Evolutionary conservation across 2,329 filamentous ascomycete species (phyloP), one percentile per base, ranked within the genome.

Genomic region (Zalaria obscura): DNA sequence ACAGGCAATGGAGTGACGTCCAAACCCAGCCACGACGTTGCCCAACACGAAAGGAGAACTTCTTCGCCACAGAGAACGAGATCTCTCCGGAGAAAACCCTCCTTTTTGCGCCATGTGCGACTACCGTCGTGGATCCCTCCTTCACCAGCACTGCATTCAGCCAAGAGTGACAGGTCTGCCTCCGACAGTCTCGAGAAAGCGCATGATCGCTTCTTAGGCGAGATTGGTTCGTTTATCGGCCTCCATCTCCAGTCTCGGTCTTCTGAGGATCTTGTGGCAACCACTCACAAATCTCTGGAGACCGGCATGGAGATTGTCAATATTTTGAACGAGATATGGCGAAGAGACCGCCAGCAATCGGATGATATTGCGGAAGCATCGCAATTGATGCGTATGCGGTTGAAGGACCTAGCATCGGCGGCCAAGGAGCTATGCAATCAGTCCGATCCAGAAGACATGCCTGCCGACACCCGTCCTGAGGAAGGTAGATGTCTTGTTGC

Each of bases 221-320:
- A 88, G 55, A 75, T 98, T 40, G 89, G 85, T 39, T 93, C 86
- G 4, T 94, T 96, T 58, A 89, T 96, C 57, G 91, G 91, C 10
- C 72, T 95, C 42, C 86, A 95, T 60, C 70, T 95, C 45, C 87
- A 95, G 58, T 91, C 88, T n/a, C 81, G 91, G 47, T 91, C 87
- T 5, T 81, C 86, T 5, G 76, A 82, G 1, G 87, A 94, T 57
- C 71, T 96, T 38, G 77, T 87, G 28, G 65, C 79, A 7, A 87
- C 84, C 10, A 89, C 93, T 38, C 80, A 84, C 55, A 80, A 89
- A 57, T 85, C 88, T 5, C 83, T 88, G 6, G 72, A 77, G 5
- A 87, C 88, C 3, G 93, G 88, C 48, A 80, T 80, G 37, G 76
- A 81, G 49, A 70, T 96, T 38, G 69, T 95, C 39, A 72, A 76